phyloP scores from a whole-genome alignment of 257 asterid genomes.

The Solanum boliviense region DNA sequence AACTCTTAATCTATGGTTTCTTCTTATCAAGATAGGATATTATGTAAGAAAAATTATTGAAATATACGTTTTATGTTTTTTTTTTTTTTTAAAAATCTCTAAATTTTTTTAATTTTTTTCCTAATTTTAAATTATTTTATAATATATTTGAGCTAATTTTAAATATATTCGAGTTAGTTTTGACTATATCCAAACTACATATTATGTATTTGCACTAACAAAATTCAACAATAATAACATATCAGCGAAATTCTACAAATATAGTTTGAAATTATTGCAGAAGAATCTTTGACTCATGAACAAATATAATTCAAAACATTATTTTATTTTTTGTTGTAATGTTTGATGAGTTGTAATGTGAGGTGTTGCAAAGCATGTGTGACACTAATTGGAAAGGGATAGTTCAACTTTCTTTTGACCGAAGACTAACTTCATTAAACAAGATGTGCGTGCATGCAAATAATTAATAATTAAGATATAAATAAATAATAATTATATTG shows the following conservation, averaged over 20 bases:
- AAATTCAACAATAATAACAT: too few species aligned
- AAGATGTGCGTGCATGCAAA: slow-evolving; percentile 11
- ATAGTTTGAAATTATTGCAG: too few species aligned
- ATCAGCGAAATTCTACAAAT: too few species aligned
- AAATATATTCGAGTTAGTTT: too few species aligned
- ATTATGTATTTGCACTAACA: too few species aligned
- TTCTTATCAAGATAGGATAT: not conserved
- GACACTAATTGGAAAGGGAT: slow-evolving; percentile 14
- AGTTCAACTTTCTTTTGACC: slow-evolving; percentile 37
- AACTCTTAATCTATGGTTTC: not conserved
- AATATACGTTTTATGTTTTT: too few species aligned
- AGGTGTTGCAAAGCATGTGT: not conserved
- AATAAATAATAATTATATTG: too few species aligned
- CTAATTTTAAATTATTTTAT: too few species aligned
- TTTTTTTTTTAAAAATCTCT: too few species aligned
- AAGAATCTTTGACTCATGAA: not conserved
- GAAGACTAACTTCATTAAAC: not conserved
- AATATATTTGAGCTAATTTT: too few species aligned
- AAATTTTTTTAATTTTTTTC: too few species aligned
- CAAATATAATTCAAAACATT: not conserved
- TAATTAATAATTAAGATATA: not conserved
- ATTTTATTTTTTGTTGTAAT: not conserved
- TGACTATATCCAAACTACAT: accelerated
- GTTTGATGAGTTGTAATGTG: not conserved
- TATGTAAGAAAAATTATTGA: too few species aligned